A percentile compares a stretch with the other conserved stretches of the same genome.
phyloP scores from a whole-genome alignment of 2,329 filamentous ascomycete species.

The Aspergillus quadricinctus region DNA sequence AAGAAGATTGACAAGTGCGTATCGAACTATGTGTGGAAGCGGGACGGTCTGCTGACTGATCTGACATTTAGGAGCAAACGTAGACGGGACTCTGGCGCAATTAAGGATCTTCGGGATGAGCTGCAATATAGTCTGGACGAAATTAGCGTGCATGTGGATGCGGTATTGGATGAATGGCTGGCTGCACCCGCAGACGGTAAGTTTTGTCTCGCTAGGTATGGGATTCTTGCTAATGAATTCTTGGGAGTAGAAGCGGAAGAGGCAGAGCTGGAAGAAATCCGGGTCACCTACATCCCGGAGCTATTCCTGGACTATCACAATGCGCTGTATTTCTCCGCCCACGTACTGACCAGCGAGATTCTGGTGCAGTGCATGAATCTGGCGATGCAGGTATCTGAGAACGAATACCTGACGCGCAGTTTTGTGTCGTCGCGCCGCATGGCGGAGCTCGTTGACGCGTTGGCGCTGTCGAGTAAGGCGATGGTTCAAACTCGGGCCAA shows the following conservation, averaged over 20 bases:
- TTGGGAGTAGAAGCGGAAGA: slow-evolving; percentile 50
- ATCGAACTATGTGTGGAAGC: neutral
- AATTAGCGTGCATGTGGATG: slow-evolving; percentile 55
- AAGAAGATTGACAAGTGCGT: slow-evolving; percentile 42
- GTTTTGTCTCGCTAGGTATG: slow-evolving; percentile 14
- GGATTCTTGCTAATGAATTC: slow-evolving; percentile 5
- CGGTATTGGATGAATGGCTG: slow-evolving; percentile 63
- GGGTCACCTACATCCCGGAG: slow-evolving; percentile 79
- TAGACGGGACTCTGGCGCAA: slow-evolving; percentile 30
- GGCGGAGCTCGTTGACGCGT: slow-evolving; percentile 69
- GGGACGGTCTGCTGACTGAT: slow-evolving; percentile 11
- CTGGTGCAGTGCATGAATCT: slow-evolving; percentile 85
- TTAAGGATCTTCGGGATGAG: slow-evolving; percentile 51
- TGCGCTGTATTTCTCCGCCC: slow-evolving; percentile 74
- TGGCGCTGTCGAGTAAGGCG: slow-evolving; percentile 73
- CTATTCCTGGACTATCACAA: slow-evolving; percentile 78
- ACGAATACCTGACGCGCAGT: slow-evolving; percentile 60
- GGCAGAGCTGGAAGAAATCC: slow-evolving; percentile 60
- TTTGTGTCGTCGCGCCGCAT: slow-evolving; percentile 65
- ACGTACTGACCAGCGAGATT: slow-evolving; percentile 67
- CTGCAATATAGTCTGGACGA: slow-evolving; percentile 53
- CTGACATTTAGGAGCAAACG: slow-evolving; percentile 21
- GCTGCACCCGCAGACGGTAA: slow-evolving; percentile 53
- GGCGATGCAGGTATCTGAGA: slow-evolving; percentile 69
- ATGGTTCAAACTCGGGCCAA: slow-evolving; percentile 52